A percentile compares a stretch with the other conserved stretches of the same genome.
phyloP scores from a whole-genome alignment of 345 rosid species.

The Moricandia moricandioides region DNA sequence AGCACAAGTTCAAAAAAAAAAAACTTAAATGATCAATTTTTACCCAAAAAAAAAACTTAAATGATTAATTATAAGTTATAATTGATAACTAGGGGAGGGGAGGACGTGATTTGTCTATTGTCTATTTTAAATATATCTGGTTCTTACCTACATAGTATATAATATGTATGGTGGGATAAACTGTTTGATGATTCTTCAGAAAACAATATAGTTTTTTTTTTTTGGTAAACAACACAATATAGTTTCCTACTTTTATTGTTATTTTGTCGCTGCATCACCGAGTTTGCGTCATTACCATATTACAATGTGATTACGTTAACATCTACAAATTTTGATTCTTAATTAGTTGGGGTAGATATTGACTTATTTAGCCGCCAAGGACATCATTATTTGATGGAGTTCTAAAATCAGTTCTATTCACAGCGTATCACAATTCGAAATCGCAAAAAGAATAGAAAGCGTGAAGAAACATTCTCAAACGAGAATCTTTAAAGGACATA shows the following conservation, averaged over 20 bases:
- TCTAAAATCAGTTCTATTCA: not conserved
- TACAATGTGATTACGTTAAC: constrained; percentile 25
- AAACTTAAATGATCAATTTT: not conserved
- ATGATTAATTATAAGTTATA: not conserved
- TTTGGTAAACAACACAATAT: constrained; percentile 25
- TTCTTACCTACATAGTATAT: not conserved
- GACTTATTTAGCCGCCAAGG: constrained; percentile 6
- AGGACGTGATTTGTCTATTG: not conserved
- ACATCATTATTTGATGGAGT: constrained; percentile 3
- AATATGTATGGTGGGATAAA: constrained; percentile 3
- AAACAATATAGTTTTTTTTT: constrained; percentile 20
- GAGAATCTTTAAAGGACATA: no score
- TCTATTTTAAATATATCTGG: not conserved
- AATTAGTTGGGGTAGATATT: not conserved
- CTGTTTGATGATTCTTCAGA: constrained; percentile 14
- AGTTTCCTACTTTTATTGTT: constrained; percentile 28
- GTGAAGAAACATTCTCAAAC: no score
- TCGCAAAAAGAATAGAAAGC: no score
- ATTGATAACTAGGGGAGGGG: not conserved
- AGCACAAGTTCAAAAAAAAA: no score
- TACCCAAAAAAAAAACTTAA: no score
- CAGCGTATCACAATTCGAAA: no score
- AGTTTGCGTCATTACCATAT: constrained; percentile 23
- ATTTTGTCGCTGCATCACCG: constrained; percentile 14
- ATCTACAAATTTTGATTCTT: not conserved